phyloP scores from a whole-genome alignment of 257 asterid genomes.

The Cynanchum wilfordii region DNA sequence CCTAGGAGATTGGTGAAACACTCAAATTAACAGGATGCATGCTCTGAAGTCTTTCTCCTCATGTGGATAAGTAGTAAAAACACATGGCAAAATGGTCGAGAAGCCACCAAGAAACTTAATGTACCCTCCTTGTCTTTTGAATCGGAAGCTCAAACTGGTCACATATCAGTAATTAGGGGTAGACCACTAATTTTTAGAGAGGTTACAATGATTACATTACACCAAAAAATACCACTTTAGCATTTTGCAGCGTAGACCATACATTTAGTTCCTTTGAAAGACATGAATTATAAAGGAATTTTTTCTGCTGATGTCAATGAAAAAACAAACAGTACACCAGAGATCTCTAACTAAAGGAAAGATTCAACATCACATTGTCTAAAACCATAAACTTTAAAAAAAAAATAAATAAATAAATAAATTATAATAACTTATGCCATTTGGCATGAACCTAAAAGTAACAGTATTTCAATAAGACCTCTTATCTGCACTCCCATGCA shows the following conservation, averaged over 20 bases:
- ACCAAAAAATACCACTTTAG: background rate
- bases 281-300: background rate
- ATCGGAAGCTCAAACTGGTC: background rate
- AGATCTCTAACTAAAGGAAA: background rate
- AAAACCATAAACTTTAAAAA: background rate
- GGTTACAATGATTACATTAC: background rate
- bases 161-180: background rate
- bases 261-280: background rate
- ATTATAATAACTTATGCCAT: too few species aligned
- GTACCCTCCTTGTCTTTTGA: background rate
- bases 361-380: background rate
- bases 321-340: background rate
- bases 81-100: background rate
- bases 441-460: background rate
- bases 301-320: background rate
- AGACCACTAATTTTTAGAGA: background rate
- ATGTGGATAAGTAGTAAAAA: background rate
- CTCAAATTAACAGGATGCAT: background rate
- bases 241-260: background rate
- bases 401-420: background rate
- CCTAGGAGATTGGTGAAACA: background rate
- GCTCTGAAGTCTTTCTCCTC: background rate
- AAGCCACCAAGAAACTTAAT: slow-evolving; percentile 5
- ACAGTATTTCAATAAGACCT: background rate
- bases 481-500: background rate